A percentile compares a stretch with the other conserved stretches of the same genome.
phyloP scores from a whole-genome alignment of 2,329 filamentous ascomycete genomes.

The Colletotrichum eremochloae region DNA sequence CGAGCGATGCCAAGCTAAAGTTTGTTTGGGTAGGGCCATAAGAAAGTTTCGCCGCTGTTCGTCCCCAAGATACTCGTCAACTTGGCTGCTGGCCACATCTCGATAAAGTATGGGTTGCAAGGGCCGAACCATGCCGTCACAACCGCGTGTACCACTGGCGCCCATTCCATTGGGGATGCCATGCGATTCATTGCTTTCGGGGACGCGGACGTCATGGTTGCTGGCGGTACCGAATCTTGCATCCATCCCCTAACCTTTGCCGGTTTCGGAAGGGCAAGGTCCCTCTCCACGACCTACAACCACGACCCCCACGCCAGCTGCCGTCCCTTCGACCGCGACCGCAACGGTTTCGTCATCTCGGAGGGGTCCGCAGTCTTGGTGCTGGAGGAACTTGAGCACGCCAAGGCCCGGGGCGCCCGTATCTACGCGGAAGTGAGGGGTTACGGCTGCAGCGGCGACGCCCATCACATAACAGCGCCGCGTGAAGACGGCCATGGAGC shows the following conservation, averaged over 20 bases:
- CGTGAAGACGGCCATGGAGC: constrained; percentile 86
- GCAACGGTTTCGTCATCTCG: constrained; percentile 90
- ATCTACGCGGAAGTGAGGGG: constrained; percentile 93
- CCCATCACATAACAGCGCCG: constrained; percentile 93
- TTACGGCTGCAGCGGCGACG: constrained; percentile 92
- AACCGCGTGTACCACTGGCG: constrained; percentile 95
- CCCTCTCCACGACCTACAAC: constrained; percentile 86
- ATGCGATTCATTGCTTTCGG: constrained; percentile 92
- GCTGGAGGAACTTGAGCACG: constrained; percentile 92
- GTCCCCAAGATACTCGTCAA: constrained; percentile 95
- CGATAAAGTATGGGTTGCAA: constrained; percentile 90
- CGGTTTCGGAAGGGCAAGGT: constrained; percentile 90
- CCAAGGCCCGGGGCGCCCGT: constrained; percentile 79
- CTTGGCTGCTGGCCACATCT: constrained; percentile 92
- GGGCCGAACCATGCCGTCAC: constrained; percentile 94
- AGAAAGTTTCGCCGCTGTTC: constrained; percentile 92
- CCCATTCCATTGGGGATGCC: constrained; percentile 94
- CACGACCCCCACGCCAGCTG: constrained; percentile 78
- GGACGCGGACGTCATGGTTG: constrained; percentile 94
- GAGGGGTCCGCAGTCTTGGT: constrained; percentile 92
- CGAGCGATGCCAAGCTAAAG: constrained; percentile 37
- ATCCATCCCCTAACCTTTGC: constrained; percentile 94
- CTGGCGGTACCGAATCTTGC: constrained; percentile 95
- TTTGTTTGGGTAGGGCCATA: constrained; percentile 76
- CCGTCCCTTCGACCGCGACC: constrained; percentile 85